Evolutionary conservation across 495 filamentous ascomycete species (phyloP).

Genomic region (Hyaloscypha finlandica): DNA sequence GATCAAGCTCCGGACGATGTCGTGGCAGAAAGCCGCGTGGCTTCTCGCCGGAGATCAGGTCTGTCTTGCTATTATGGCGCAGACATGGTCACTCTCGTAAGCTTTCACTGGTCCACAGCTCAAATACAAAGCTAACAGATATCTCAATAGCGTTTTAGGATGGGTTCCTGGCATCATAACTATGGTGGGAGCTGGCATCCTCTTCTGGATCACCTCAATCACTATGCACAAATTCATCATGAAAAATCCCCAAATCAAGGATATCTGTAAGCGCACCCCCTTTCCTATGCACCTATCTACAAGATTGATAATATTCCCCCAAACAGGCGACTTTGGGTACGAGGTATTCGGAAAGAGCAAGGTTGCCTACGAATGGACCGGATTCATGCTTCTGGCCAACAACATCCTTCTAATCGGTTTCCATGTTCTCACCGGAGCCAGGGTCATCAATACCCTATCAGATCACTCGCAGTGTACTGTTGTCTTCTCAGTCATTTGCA

Average conservation of each 20-base stretch:
- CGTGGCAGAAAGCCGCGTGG: slow-evolving; percentile 49
- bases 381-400: slow-evolving; percentile 48
- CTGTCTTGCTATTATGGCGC: slow-evolving; percentile 52
- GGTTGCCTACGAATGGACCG: slow-evolving; percentile 41
- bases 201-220: slow-evolving; percentile 47
- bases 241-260: slow-evolving; percentile 48
- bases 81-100: slow-evolving; percentile 49
- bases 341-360: slow-evolving; percentile 43
- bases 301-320: not conserved
- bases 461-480: slow-evolving; percentile 51
- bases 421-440: slow-evolving; percentile 51
- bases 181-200: slow-evolving; percentile 35
- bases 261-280: slow-evolving; percentile 40
- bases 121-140: not conserved
- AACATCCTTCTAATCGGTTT: slow-evolving; percentile 51
- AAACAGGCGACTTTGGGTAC: slow-evolving; percentile 41
- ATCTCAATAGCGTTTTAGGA: slow-evolving; percentile 40
- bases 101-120: slow-evolving; percentile 11
- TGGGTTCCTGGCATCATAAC: slow-evolving; percentile 51
- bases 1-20: slow-evolving; percentile 50
- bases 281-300: not conserved
- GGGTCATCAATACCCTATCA: slow-evolving; percentile 52
- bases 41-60: slow-evolving; percentile 49
- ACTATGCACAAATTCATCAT: slow-evolving; percentile 53
- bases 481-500: slow-evolving; percentile 40